A percentile compares a stretch with the other conserved stretches of the same genome.
phyloP scores from a whole-genome alignment of 164 flowering plant species.

The Stephania yunnanensis region DNA sequence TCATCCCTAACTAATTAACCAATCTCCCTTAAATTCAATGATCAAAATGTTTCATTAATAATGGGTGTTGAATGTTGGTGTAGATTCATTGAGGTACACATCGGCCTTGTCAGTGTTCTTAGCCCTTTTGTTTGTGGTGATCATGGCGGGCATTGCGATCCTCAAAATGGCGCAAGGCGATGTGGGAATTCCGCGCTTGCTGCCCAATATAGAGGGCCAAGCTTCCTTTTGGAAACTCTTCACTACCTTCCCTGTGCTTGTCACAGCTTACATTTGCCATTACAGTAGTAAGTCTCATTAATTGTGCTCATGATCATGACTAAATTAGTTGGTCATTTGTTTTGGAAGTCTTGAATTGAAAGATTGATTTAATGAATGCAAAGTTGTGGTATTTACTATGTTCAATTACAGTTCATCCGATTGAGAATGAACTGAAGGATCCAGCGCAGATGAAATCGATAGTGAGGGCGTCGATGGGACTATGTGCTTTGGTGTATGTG shows the following conservation, averaged over 20 bases:
- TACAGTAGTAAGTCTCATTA: slow-evolving; percentile 44
- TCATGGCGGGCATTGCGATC: slow-evolving; percentile 44
- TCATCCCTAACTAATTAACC: too few species aligned
- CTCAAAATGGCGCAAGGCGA: slow-evolving; percentile 45
- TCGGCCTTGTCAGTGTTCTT: slow-evolving; percentile 70
- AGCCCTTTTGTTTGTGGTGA: slow-evolving; percentile 65
- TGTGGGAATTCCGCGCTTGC: slow-evolving; percentile 45
- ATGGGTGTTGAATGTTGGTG: background rate
- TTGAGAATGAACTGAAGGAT: slow-evolving; percentile 67
- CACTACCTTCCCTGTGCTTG: slow-evolving; percentile 57
- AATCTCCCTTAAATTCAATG: too few species aligned
- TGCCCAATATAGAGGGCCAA: slow-evolving; percentile 43
- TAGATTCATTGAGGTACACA: slow-evolving; percentile 74
- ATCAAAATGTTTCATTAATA: background rate
- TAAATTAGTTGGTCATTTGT: too few species aligned
- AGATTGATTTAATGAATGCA: too few species aligned
- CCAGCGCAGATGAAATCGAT: slow-evolving; percentile 55
- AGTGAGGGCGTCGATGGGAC: slow-evolving; percentile 40
- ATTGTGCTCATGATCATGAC: too few species aligned
- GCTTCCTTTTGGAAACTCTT: slow-evolving; percentile 73
- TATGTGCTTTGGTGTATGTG: slow-evolving; percentile 53
- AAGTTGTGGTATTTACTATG: background rate
- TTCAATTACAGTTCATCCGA: slow-evolving; percentile 52
- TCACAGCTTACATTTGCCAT: slow-evolving; percentile 77
- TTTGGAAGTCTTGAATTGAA: too few species aligned